Base-by-base conservation (phyloP, 108 stramenopile genomes). In the Seminavis robusta region DNA sequence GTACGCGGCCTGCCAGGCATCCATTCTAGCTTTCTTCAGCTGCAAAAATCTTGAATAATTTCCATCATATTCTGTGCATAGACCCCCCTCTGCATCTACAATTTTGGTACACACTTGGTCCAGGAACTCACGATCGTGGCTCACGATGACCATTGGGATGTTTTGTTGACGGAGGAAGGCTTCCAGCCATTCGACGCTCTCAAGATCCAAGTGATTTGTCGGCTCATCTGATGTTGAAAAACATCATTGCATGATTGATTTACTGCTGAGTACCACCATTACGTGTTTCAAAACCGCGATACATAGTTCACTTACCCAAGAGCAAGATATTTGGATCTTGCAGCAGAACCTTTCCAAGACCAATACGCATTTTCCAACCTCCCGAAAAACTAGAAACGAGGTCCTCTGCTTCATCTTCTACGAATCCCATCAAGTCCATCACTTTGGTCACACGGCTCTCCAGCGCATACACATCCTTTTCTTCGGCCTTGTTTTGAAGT, bases 281-380 rank as follows among this genome's bases (percentile, higher is more conserved):
- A n/a, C n/a, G n/a, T n/a, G n/a, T n/a, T 37, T 37, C 11, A 13
- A 9, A 37, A 11, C 11, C 36, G 11, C 9, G 36, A 11, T 9
- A 37, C 13, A 11, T 37, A 6, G 9, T 26, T 6, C 9, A 33
- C 57, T 66, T 49, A 67, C 94, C 94, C 44, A 98, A 67, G 7
- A 98, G 66, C 4, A 99, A 72, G 27, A 99, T 77, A 57, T 97
- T 94, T 8, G 98, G 97, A 52, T 96, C 94, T 54, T 86, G 58
- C 10, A 96, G 71, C 57, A 98, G 50, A 4, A 97, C 95, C 69
- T 97, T 97, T 28, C 95, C 98, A 30, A 98, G 78, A n/a, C 95
- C 98, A 52, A 97, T 95, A 29, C 98, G 68, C 98, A 98, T 98
- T 47, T 96, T 97, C 98, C 98, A 98, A 0, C 98, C 98, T 16